Evolutionary conservation across 345 rosid species (phyloP).

Genomic region (Eucalyptus sp.): DNA sequence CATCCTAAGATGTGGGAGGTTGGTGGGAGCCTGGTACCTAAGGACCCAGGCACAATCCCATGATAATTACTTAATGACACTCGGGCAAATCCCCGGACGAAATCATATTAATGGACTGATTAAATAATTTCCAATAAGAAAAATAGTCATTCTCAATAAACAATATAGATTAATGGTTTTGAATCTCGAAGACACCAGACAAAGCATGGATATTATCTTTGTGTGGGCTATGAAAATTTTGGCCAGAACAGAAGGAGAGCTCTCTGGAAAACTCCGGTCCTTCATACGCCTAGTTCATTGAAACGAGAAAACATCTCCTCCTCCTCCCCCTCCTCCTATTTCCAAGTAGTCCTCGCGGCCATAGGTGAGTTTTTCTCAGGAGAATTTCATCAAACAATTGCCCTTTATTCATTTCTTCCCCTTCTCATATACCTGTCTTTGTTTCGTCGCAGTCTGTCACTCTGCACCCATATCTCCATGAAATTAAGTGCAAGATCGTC

Average conservation of each 20-base stretch:
- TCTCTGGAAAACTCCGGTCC: neutral
- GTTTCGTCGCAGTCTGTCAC: constrained; percentile 60
- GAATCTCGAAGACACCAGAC: too few species aligned
- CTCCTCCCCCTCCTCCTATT: too few species aligned
- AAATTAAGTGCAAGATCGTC: constrained; percentile 86
- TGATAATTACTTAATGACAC: neutral
- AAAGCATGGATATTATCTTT: too few species aligned
- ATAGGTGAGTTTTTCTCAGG: constrained; percentile 7
- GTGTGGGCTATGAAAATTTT: too few species aligned
- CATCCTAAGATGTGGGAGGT: neutral
- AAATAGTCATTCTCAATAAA: too few species aligned
- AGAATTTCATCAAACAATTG: constrained; percentile 4
- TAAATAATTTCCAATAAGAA: too few species aligned
- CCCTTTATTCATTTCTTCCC: neutral
- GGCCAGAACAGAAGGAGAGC: too few species aligned
- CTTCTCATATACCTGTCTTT: neutral
- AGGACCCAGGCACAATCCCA: rapidly evolving
- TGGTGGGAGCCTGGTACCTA: neutral
- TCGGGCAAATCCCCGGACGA: neutral
- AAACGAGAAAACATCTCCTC: too few species aligned
- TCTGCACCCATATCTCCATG: constrained; percentile 88
- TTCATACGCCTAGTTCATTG: neutral
- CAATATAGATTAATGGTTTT: too few species aligned
- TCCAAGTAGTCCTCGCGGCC: neutral
- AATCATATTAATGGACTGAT: too few species aligned